phyloP scores from a whole-genome alignment of 257 asterid species.

The Leonotis leonurus region DNA sequence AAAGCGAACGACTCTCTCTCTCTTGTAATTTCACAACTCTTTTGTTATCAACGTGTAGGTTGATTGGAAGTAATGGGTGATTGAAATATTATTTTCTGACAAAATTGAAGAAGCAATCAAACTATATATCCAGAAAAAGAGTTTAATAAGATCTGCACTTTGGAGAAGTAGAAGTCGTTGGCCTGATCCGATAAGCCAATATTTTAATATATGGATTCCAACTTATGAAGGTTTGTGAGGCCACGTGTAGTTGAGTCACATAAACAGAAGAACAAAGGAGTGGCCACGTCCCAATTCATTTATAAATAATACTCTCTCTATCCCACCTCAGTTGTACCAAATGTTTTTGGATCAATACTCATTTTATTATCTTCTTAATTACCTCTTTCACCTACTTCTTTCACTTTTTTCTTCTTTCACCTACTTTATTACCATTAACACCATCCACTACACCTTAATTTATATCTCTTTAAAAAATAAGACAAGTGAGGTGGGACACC shows the following conservation, averaged over 20 bases:
- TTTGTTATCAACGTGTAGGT: too few relatives aligned
- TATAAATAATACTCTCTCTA: not conserved
- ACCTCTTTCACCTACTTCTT: too few relatives aligned
- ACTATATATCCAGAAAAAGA: not conserved
- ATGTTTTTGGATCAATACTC: too few relatives aligned
- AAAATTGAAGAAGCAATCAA: not conserved
- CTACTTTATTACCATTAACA: too few relatives aligned
- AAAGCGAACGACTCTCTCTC: too few relatives aligned
- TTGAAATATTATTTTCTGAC: not conserved
- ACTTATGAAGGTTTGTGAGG: not conserved
- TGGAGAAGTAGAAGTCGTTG: not conserved
- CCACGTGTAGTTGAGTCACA: not conserved
- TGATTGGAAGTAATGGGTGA: not conserved
- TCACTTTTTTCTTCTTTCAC: too few relatives aligned
- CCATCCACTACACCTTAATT: too few relatives aligned
- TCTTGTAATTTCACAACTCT: too few relatives aligned
- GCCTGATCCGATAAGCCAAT: not conserved
- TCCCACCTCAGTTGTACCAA: too few relatives aligned
- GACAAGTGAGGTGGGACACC: too few relatives aligned
- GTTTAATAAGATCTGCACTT: not conserved
- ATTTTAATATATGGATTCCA: not conserved
- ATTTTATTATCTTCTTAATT: too few relatives aligned
- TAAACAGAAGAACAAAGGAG: not conserved
- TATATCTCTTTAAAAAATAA: too few relatives aligned
- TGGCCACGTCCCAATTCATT: not conserved